Conservation (phyloP, 768 basidiomycete genomes). For the Trametes cingulata region DNA sequence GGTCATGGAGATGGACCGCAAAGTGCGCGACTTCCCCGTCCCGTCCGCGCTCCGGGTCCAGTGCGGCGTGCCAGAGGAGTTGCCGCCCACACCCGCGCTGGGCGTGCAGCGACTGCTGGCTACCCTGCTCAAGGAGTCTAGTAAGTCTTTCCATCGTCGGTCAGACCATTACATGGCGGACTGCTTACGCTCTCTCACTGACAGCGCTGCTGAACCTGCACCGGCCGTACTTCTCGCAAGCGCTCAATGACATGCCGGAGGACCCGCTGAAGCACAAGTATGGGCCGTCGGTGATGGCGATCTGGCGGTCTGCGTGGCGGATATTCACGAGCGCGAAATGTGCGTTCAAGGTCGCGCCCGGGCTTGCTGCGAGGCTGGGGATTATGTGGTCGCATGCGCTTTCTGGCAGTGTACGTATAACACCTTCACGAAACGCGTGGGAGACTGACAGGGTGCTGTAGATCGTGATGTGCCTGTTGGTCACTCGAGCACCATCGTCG, state of each 20-base stretch:
- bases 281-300: constrained; percentile 68
- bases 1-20: constrained; percentile 50
- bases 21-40: constrained; percentile 50
- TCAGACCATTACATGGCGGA: neutral
- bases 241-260: constrained; percentile 56
- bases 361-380: constrained; percentile 46
- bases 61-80: constrained; percentile 22
- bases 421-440: neutral
- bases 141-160: constrained; percentile 3
- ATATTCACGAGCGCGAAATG: constrained; percentile 51
- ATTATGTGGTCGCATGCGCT: constrained; percentile 68
- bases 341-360: constrained; percentile 43
- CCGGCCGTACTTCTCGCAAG: constrained; percentile 66
- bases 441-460: constrained; percentile 26
- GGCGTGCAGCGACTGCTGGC: constrained; percentile 24
- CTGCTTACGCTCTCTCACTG: neutral
- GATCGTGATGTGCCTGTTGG: constrained; percentile 44
- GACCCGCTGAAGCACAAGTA: constrained; percentile 64
- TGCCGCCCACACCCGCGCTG: constrained; percentile 14
- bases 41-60: constrained; percentile 44
- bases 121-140: constrained; percentile 32
- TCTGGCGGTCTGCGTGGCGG: constrained; percentile 72
- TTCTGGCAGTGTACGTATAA: constrained; percentile 57
- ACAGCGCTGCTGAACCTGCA: constrained; percentile 65
- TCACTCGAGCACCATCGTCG: constrained; percentile 39